Base-by-base conservation (phyloP, 2,329 filamentous ascomycete genomes). In the Colletotrichum tabaci region DNA sequence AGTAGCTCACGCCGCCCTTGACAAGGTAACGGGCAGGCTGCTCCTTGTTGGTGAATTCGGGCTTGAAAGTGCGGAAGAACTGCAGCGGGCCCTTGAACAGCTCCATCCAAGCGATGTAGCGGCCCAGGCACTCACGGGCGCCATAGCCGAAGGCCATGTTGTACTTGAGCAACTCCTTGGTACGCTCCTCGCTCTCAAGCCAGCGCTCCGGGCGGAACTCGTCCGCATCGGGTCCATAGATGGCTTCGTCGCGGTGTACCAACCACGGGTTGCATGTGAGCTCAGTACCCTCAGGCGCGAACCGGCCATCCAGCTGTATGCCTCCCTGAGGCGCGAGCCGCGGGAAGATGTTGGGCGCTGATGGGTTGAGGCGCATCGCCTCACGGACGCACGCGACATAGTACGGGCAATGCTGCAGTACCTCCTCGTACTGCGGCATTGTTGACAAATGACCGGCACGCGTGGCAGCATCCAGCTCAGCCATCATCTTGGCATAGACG, bases 31-130 rank as follows among this genome's bases (percentile, higher is more conserved):
- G 75, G 4, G 77, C 81, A 16, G 79, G 79, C 58, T 77, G 73
- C 52, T 79, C 63, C 38, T 76, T 73, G 57, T 81, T 75, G 44
- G 75, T 64, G 15, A 81, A 74, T 38, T 76, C 73, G 4, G 79
- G 77, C 52, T 75, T 78, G 66, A 83, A 85, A 0, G 75, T 80
- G 8, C 82, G 78, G 64, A 85, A 81, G 74, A 86, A 84, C 75
- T 83, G 78, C 69, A 82, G 63, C 3, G 82, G 79, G 4, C 75
- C 81, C 79, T 88, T 87, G 76, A 82, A 87, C 64, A 88, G 74
- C 78, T 88, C 86, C 84, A 88, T 86, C 75, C 84, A 80, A 2
- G 86, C 86, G 71, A 88, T 85, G 60, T 87, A 81, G 67, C 81
- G 82, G 0, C 87, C 86, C 58, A 88, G 74, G 68, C 86, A 88